Evolutionary conservation across 2,329 filamentous ascomycete species (phyloP), one percentile per base, ranked within the genome.

Genomic region (Fusarium annulatum): DNA sequence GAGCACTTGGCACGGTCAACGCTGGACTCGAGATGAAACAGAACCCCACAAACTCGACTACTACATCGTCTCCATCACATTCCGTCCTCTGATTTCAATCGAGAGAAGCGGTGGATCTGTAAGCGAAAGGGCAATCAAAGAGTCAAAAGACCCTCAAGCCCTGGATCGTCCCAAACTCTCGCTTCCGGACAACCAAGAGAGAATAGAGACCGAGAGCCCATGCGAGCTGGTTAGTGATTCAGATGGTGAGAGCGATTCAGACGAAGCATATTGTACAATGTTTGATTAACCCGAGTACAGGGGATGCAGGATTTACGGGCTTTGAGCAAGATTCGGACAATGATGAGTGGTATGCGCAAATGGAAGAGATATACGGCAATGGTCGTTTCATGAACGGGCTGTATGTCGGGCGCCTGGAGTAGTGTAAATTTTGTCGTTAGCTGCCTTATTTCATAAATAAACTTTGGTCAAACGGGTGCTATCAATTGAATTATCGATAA

Each of bases 1-100:
- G 18, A 85, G 85, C n/a, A 81, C 80, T 2, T 84, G 86, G 81
- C 73, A 81, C 9, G 56, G 71, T 1, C 4, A 70, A 34, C 78
- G 81, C 11, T 87, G 85, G 83, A 15, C 80, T 2, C 80, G 84
- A 3, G 86, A 88, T 68, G 85, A 87, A 73, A 78, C 78, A 0
- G 73, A 78, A 23, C 77, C 79, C 1, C 80, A 81, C 9, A 76
- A 74, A 21, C 79, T 88, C 14, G 81, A 86, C 28, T 88, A 86
- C 64, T 84, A 86, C 69, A 76, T 87, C 39, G 79, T 79, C 6
- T 79, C 82, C 0, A 78, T 88, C 7, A 80, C 77, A 1, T 88
- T 83, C 56, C 67, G 68, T 2, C 71, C 67, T 7, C 66, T 73
- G 33, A 39, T 41, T 4, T 69, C 73, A 1, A 48, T 82, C 7